phyloP scores from a whole-genome alignment of 345 rosid species.

The Eucalyptus dawsonii region DNA sequence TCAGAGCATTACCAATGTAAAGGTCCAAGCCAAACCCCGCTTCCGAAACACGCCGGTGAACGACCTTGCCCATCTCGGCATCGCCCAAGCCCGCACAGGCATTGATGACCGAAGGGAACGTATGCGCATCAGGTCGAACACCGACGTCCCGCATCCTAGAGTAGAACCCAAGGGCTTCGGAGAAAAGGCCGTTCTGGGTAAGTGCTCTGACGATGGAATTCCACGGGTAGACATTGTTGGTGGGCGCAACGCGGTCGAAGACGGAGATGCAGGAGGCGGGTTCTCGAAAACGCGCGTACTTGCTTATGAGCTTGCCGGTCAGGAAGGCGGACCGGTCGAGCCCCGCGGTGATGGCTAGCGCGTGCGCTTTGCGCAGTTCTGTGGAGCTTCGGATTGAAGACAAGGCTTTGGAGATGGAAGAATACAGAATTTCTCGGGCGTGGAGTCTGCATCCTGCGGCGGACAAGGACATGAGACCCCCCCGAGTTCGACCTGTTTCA shows the following conservation, averaged over 20 bases:
- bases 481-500: background rate
- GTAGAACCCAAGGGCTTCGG: slow-evolving; percentile 34
- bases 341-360: slow-evolving; percentile 30
- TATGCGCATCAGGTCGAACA: slow-evolving; percentile 33
- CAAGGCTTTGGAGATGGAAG: slow-evolving; percentile 27
- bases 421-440: background rate
- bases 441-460: background rate
- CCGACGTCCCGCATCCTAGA: slow-evolving; percentile 11
- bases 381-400: slow-evolving; percentile 11
- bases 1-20: slow-evolving; percentile 49
- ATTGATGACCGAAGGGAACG: slow-evolving; percentile 54
- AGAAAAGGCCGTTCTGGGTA: slow-evolving; percentile 28
- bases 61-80: slow-evolving; percentile 12
- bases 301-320: slow-evolving; percentile 52
- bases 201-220: slow-evolving; percentile 52
- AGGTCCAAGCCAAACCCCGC: slow-evolving; percentile 34
- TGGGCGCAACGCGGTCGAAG: slow-evolving; percentile 24
- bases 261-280: slow-evolving; percentile 39
- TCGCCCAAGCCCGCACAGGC: slow-evolving; percentile 42
- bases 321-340: slow-evolving; percentile 37
- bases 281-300: slow-evolving; percentile 30
- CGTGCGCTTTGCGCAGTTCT: slow-evolving; percentile 33
- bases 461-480: background rate
- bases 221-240: slow-evolving; percentile 43
- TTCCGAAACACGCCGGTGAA: slow-evolving; percentile 18